Percentiles rank a stretch among this genome's conserved stretches.
Evolutionary conservation across 2,329 filamentous ascomycete genomes (phyloP).

Genomic region (Pseudocercospora vitis): DNA sequence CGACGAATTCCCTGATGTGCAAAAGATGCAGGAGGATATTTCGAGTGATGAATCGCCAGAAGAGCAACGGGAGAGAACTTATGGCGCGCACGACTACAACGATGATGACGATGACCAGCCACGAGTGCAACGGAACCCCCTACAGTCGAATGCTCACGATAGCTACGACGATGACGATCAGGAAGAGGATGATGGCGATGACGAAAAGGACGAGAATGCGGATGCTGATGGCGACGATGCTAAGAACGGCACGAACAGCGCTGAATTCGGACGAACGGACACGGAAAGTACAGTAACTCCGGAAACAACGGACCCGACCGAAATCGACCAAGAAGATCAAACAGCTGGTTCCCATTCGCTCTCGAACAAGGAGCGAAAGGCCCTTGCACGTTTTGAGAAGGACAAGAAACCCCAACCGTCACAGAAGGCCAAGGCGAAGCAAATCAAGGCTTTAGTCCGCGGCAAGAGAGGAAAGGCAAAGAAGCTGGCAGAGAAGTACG

Average conservation of each 20-base stretch:
- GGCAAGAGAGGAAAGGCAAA: constrained; percentile 82
- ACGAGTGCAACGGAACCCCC: constrained; percentile 37
- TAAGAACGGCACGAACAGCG: constrained; percentile 24
- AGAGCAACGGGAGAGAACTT: constrained; percentile 22
- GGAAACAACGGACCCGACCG: constrained; percentile 10
- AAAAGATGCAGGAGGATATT: constrained; percentile 18
- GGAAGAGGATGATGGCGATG: constrained; percentile 34
- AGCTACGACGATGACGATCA: constrained; percentile 27
- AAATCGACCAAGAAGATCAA: constrained; percentile 30
- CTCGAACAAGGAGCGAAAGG: constrained; percentile 39
- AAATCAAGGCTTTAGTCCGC: constrained; percentile 44
- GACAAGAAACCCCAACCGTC: constrained; percentile 23
- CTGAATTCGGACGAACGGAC: constrained; percentile 5
- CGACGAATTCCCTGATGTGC: constrained; percentile 45
- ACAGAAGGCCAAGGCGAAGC: constrained; percentile 22
- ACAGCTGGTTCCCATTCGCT: constrained; percentile 34
- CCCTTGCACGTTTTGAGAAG: constrained; percentile 19
- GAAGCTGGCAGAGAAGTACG: constrained; percentile 87
- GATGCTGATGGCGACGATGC: constrained; percentile 33
- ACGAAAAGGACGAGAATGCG: constrained; percentile 35
- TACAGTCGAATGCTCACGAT: constrained; percentile 36
- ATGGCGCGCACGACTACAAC: constrained; percentile 29
- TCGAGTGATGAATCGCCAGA: constrained; percentile 32
- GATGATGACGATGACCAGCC: constrained; percentile 30
- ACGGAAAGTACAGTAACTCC: constrained; percentile 12